Percentiles rank a stretch among this genome's conserved stretches.
These are phyloP conservation scores for Lippia alba DNA, from an alignment of 305 asterid genomes.

Conservation along the genomic window DNA sequence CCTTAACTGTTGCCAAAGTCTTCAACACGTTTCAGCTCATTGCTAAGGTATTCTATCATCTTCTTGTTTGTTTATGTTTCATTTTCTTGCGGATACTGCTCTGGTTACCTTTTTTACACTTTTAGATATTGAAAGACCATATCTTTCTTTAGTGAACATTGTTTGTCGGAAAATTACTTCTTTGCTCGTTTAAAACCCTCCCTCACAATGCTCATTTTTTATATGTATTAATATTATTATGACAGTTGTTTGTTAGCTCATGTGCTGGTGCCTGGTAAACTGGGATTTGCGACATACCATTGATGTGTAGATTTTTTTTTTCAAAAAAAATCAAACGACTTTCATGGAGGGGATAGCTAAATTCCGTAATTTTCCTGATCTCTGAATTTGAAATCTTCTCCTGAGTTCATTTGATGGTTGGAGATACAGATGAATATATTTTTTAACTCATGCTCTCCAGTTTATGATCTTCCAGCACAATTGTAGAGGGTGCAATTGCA, in stretches of 20 bases:
- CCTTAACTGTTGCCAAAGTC: constrained; percentile 86
- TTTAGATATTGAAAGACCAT: neutral
- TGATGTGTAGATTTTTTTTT: neutral
- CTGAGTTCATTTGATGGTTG: neutral
- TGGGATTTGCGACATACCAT: neutral
- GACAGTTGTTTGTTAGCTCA: neutral
- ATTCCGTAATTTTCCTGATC: neutral
- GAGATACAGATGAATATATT: neutral
- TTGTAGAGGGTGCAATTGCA: neutral
- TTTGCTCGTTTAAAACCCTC: too few species aligned
- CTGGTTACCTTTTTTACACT: neutral
- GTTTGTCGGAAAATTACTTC: neutral
- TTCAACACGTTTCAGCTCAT: constrained; percentile 76
- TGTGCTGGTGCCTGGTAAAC: neutral
- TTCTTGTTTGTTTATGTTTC: constrained; percentile 8
- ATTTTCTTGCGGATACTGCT: constrained; percentile 2
- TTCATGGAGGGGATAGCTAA: neutral
- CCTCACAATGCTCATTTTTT: neutral
- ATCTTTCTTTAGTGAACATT: too few species aligned
- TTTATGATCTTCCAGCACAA: neutral
- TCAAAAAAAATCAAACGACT: too few species aligned
- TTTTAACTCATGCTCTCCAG: neutral
- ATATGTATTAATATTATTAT: neutral
- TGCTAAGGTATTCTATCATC: constrained; percentile 69
- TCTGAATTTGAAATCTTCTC: neutral